These are phyloP conservation scores for Russula foetens DNA, from an alignment of 768 basidiomycete genomes.

Conservation along the genomic window DNA sequence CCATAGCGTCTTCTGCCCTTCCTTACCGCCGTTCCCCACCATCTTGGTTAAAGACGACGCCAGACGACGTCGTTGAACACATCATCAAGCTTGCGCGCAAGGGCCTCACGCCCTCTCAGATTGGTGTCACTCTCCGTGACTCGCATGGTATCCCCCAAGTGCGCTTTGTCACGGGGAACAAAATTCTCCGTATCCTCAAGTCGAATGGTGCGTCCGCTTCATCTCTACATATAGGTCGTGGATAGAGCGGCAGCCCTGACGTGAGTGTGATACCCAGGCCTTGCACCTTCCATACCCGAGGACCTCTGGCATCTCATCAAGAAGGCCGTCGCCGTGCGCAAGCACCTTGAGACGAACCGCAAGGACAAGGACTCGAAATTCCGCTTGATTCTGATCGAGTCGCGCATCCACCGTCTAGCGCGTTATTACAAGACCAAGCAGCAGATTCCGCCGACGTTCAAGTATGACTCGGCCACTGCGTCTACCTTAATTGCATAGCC, in stretches of 20 bases:
- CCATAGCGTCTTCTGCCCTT: constrained; percentile 83
- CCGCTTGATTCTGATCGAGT: constrained; percentile 98
- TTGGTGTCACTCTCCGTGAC: constrained; percentile 96
- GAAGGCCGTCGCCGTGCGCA: constrained; percentile 98
- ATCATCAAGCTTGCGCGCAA: constrained; percentile 97
- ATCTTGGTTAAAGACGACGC: constrained; percentile 92
- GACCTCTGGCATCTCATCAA: constrained; percentile 99
- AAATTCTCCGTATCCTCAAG: constrained; percentile 97
- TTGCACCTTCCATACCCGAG: constrained; percentile 96
- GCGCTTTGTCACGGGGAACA: constrained; percentile 97
- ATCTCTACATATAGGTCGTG: background rate
- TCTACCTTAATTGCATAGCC: constrained; percentile 79
- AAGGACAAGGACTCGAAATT: constrained; percentile 98
- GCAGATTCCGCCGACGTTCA: constrained; percentile 96
- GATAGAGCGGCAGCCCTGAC: constrained; percentile 1
- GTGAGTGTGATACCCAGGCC: constrained; percentile 47
- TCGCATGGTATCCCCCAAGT: constrained; percentile 98
- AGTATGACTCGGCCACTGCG: constrained; percentile 94
- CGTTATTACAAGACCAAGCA: constrained; percentile 99
- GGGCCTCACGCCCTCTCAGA: constrained; percentile 96
- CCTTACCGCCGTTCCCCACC: constrained; percentile 95
- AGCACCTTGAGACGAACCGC: constrained; percentile 96
- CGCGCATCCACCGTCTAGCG: constrained; percentile 94
- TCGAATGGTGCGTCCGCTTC: constrained; percentile 59
- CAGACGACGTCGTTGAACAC: constrained; percentile 92